phyloP scores from a whole-genome alignment of 2,329 filamentous ascomycete genomes.

The Phaeosphaeriaceae sp. region DNA sequence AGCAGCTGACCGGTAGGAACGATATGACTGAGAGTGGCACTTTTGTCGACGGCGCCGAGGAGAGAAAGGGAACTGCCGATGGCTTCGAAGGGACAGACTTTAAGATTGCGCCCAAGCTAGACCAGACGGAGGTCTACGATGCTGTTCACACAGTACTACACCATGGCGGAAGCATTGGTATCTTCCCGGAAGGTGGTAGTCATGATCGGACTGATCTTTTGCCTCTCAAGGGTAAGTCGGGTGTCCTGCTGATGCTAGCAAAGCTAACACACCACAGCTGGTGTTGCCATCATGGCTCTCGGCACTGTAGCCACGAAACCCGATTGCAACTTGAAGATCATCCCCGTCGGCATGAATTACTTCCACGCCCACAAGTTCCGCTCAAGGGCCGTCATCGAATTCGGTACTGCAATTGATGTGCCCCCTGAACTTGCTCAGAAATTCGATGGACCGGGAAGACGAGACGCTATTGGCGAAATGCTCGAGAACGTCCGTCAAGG shows the following conservation, averaged over 20 bases:
- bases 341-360: constrained; percentile 99
- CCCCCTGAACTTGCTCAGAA: constrained; percentile 81
- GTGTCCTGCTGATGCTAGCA: background rate
- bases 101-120: constrained; percentile 89
- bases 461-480: constrained; percentile 85
- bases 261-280: constrained; percentile 62
- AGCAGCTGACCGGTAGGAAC: constrained; percentile 81
- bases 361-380: constrained; percentile 99
- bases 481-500: constrained; percentile 87
- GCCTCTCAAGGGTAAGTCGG: constrained; percentile 70
- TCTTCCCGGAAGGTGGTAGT: constrained; percentile 96
- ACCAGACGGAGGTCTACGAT: constrained; percentile 92
- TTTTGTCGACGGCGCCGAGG: constrained; percentile 61
- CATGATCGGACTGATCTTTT: constrained; percentile 92
- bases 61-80: constrained; percentile 61
- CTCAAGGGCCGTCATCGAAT: constrained; percentile 93
- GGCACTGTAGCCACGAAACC: constrained; percentile 86
- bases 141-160: constrained; percentile 86
- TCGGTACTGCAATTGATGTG: constrained; percentile 87
- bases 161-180: constrained; percentile 87
- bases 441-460: constrained; percentile 74
- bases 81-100: constrained; percentile 78
- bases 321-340: constrained; percentile 88
- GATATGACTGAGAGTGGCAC: constrained; percentile 73
- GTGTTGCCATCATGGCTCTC: constrained; percentile 96